Percentiles rank a stretch among this genome's conserved stretches.
Conservation (phyloP, 139 green algal species). For the Diplosphaera chodatii region DNA sequence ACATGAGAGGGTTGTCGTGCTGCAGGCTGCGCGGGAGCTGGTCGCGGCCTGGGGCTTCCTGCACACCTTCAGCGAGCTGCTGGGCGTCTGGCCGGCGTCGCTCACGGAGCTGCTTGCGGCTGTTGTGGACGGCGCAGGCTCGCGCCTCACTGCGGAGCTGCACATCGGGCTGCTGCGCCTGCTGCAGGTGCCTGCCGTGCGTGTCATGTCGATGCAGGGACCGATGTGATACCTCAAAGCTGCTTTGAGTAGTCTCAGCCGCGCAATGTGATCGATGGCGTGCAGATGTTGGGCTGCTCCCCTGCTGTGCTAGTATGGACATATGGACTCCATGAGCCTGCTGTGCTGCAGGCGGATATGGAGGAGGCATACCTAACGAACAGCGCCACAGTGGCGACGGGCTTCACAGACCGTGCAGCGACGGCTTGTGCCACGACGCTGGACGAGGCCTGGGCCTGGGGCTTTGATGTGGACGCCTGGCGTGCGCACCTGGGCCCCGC, state of each 20-base stretch:
- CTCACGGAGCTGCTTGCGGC: constrained; percentile 52
- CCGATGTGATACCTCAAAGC: no score
- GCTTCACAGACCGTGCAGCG: constrained; percentile 49
- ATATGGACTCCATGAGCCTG: no score
- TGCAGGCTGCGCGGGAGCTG: constrained; percentile 27
- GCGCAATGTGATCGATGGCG: no score
- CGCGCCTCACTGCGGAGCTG: constrained; percentile 51
- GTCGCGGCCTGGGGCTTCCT: constrained; percentile 71
- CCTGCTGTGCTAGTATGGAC: no score
- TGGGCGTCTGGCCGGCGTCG: constrained; percentile 50
- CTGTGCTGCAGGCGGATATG: constrained; percentile 53
- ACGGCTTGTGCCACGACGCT: constrained; percentile 42
- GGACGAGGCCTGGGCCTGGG: constrained; percentile 87
- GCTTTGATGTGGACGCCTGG: constrained; percentile 87
- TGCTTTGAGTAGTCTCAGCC: no score
- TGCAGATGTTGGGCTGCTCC: no score
- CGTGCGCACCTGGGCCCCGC: constrained; percentile 74
- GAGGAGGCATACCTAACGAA: constrained; percentile 48
- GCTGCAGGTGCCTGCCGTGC: constrained; percentile 42
- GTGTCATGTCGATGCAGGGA: no score
- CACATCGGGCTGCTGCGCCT: constrained; percentile 68
- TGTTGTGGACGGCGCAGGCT: constrained; percentile 38
- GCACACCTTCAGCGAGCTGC: constrained; percentile 54
- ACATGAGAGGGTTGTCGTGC: no score
- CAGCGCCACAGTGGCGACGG: constrained; percentile 19